Percentiles rank a stretch among this genome's conserved stretches.
Evolutionary conservation across 2,329 filamentous ascomycete species (phyloP).

Genomic region (Ascosphaera acerosa): DNA sequence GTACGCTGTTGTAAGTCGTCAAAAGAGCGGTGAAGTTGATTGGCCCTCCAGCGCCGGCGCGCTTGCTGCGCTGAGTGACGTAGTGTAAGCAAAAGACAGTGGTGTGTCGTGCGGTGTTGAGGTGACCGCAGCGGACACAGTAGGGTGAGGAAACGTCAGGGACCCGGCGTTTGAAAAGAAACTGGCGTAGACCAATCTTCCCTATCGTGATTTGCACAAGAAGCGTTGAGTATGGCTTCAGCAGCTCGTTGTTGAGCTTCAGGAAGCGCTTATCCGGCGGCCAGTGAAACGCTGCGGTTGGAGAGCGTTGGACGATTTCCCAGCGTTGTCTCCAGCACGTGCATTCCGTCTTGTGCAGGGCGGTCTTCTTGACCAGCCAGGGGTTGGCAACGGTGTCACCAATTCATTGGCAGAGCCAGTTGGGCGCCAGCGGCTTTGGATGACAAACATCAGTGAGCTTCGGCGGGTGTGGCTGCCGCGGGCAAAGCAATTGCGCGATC

Average conservation of each 20-base stretch:
- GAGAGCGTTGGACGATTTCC: background rate
- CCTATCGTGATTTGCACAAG: background rate
- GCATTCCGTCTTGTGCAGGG: background rate
- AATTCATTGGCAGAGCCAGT: background rate
- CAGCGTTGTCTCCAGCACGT: background rate
- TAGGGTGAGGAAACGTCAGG: slow-evolving; percentile 1
- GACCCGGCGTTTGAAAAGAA: slow-evolving; percentile 2
- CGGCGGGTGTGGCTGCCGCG: too few species aligned
- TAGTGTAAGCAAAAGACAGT: background rate
- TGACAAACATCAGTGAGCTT: too few species aligned
- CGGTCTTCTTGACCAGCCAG: too few species aligned
- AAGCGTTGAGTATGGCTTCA: slow-evolving; percentile 2
- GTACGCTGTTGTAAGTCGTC: background rate
- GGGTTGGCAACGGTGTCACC: too few species aligned
- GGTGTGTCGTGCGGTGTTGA: background rate
- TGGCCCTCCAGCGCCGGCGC: background rate
- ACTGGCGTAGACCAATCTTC: slow-evolving; percentile 3
- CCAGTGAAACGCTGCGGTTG: background rate
- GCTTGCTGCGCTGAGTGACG: background rate
- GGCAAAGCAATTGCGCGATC: too few species aligned
- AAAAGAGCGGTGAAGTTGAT: background rate
- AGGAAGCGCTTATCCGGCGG: background rate
- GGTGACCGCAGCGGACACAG: background rate
- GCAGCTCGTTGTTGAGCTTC: background rate
- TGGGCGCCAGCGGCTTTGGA: background rate